A percentile compares a stretch with the other conserved stretches of the same genome.
These are phyloP conservation scores for Diaporthe sp. DNA, from an alignment of 2,329 filamentous ascomycete genomes.

Conservation along the genomic window DNA sequence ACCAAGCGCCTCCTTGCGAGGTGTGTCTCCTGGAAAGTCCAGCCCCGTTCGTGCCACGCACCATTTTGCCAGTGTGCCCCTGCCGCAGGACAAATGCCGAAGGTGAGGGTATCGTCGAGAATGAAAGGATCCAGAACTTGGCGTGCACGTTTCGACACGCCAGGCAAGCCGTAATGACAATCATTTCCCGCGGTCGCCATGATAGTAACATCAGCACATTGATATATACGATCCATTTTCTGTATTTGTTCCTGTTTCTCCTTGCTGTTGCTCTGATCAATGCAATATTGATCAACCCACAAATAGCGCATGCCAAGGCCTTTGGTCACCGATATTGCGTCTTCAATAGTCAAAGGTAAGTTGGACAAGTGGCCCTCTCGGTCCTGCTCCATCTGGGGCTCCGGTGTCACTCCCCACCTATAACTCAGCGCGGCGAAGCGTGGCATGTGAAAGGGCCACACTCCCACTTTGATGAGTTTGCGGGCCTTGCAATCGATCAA, in stretches of 20 bases:
- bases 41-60: not conserved
- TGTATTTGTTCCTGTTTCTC: not conserved
- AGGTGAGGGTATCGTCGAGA: not conserved
- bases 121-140: not conserved
- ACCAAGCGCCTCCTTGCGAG: not conserved
- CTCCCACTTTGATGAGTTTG: not conserved
- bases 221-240: not conserved
- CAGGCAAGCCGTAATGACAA: not conserved
- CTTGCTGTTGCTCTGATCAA: not conserved
- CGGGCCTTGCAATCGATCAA: conserved; percentile 4
- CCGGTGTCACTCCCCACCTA: not conserved
- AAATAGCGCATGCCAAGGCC: not conserved
- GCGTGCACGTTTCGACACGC: not conserved
- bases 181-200: not conserved
- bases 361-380: not conserved
- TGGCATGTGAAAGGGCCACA: not conserved
- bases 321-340: not conserved
- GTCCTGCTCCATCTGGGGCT: not conserved
- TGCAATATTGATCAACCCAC: not conserved
- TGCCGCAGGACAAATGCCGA: not conserved
- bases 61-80: not conserved
- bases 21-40: conserved; percentile 5
- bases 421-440: not conserved
- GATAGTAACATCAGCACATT: not conserved
- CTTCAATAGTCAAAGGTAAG: not conserved